Evolutionary conservation across 2,329 filamentous ascomycete species (phyloP).

Genomic region (Colletotrichum nymphaeae): DNA sequence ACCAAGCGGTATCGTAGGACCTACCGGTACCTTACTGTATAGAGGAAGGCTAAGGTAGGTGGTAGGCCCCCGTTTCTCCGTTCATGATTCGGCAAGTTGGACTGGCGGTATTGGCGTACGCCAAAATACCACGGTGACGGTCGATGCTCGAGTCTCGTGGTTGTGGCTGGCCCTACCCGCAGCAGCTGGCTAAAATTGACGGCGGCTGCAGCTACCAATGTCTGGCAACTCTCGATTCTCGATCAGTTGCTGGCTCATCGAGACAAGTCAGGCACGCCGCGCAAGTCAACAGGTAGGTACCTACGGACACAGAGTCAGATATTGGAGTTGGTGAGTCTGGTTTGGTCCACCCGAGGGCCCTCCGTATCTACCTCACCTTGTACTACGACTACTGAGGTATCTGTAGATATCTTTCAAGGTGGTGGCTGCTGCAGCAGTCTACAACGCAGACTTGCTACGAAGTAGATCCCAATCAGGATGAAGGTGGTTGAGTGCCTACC

Average conservation of each 20-base stretch:
- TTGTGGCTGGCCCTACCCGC: slow-evolving; percentile 28
- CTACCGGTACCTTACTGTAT: no score
- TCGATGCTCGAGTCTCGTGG: slow-evolving; percentile 27
- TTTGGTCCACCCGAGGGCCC: no score
- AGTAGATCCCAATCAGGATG: not conserved
- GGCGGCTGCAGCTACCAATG: not conserved
- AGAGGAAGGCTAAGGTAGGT: not conserved
- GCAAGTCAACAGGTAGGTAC: not conserved
- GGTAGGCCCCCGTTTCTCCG: not conserved
- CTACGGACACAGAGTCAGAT: no score
- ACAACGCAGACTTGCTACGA: not conserved
- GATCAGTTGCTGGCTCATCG: not conserved
- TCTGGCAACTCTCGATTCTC: not conserved
- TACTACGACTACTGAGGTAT: no score
- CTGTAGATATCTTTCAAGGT: not conserved
- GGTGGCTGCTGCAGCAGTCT: not conserved
- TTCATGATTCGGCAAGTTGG: not conserved
- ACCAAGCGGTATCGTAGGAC: not conserved
- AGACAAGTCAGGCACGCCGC: not conserved
- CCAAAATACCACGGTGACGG: slow-evolving; percentile 16
- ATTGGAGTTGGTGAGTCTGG: no score
- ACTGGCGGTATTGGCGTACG: slow-evolving; percentile 5
- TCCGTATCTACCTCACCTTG: no score
- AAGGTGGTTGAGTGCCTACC: not conserved
- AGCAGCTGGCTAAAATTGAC: not conserved